Evolutionary conservation across 805 yeast genomes (phyloP), one percentile per base, ranked within the genome.

Genomic region (Suhomyces xylopsoci): DNA sequence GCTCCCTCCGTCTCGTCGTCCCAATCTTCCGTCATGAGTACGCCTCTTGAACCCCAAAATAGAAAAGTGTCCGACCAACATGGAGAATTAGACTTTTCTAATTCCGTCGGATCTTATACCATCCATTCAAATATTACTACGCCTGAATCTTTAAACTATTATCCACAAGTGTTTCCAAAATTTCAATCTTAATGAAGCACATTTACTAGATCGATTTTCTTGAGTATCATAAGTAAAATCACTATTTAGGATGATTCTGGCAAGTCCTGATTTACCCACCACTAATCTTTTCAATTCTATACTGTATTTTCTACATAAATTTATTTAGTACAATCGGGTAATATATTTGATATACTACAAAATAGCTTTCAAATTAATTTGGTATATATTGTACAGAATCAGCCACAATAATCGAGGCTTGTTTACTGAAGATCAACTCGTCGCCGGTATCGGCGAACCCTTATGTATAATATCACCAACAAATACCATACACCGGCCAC

Each of bases 21-120:
- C n/a, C 48, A 53, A 3, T 58, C 65, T 7, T 60, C 65, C 8
- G 57, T 61, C 3, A 59, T 60, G 59, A 61, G 64, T 50, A 57
- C 55, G n/a, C 42, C 51, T 20, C 59, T 49, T 15, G 46, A 43
- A 22, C 15, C 47, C 7, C 26, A 38, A 19, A n/a, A 25, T 24
- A 7, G 7, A 7, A 25, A 48, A 40, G 38, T 28, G 3, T 38
- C 5, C n/a, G 49, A 42, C 19, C 20, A 28, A 15, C 3, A 9
- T 9, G 36, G 22, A n/a, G 26, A 19, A 8, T 12, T 34, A 26
- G 41, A 48, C 14, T 22, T 40, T 17, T 48, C 45, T 17, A 25
- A 48, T 19, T 41, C 49, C 26, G 12, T 34, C 6, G 34, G 42
- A 14, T 47, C 49, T 12, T 46, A 50, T 38, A 50, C 53, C 28